A percentile compares a stretch with the other conserved stretches of the same genome.
Evolutionary conservation across 1,284 basidiomycete genomes (phyloP).

Genomic region (Ganoderma boninense): DNA sequence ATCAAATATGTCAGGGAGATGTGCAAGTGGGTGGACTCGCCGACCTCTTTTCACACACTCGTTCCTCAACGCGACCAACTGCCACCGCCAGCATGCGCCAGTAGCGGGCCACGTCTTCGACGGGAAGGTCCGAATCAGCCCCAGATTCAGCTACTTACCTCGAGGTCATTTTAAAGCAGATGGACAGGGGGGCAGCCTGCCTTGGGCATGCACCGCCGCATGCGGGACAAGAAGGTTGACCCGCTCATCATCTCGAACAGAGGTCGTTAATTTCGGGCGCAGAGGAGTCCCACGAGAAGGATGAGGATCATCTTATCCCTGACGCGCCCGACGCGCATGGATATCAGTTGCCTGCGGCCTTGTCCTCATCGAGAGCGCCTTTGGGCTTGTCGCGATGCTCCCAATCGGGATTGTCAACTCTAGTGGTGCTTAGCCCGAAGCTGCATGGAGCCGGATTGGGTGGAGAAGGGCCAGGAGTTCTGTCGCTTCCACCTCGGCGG

Average conservation of each 20-base stretch:
- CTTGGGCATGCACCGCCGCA: slow-evolving; percentile 21
- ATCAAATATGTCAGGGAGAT: slow-evolving; percentile 31
- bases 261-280: no score
- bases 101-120: slow-evolving; percentile 31
- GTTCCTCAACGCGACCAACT: slow-evolving; percentile 33
- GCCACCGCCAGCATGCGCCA: slow-evolving; percentile 37
- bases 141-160: slow-evolving; percentile 35
- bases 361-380: slow-evolving; percentile 30
- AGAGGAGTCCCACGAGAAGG: no score
- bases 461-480: slow-evolving; percentile 34
- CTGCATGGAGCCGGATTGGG: slow-evolving; percentile 16
- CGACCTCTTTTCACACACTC: slow-evolving; percentile 33
- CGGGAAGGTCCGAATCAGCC: slow-evolving; percentile 32
- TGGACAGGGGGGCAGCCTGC: neutral
- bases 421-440: slow-evolving; percentile 30
- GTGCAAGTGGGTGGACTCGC: slow-evolving; percentile 28
- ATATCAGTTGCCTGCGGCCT: slow-evolving; percentile 36
- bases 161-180: slow-evolving; percentile 22
- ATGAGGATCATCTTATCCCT: slow-evolving; percentile 8
- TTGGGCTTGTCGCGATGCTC: slow-evolving; percentile 36
- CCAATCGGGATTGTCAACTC: slow-evolving; percentile 39
- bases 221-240: slow-evolving; percentile 1
- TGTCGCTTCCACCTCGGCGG: slow-evolving; percentile 33
- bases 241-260: no score
- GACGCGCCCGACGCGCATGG: slow-evolving; percentile 33